Percentiles rank a stretch among this genome's conserved stretches.
phyloP scores from a whole-genome alignment of 2,329 filamentous ascomycete genomes.

The Seiridium unicorne region DNA sequence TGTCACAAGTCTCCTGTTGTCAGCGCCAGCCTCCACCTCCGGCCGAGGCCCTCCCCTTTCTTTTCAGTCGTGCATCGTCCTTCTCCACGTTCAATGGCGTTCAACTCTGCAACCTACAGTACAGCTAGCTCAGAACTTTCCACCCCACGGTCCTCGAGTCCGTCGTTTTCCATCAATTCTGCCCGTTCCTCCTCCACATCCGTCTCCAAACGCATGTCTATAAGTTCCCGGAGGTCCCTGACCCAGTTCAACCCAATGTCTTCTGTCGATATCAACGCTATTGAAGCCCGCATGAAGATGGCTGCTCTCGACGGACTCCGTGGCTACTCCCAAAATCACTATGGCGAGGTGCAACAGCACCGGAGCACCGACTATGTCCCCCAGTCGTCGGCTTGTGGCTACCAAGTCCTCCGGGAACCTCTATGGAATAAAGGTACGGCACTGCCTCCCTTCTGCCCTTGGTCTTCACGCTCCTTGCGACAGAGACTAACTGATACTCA shows the following conservation, averaged over 20 bases:
- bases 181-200: slow-evolving; percentile 49
- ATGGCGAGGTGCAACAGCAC: slow-evolving; percentile 54
- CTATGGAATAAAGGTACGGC: slow-evolving; percentile 64
- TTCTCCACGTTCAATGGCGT: slow-evolving; percentile 38
- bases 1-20: not conserved
- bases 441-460: slow-evolving; percentile 4
- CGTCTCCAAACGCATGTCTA: slow-evolving; percentile 50
- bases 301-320: slow-evolving; percentile 58
- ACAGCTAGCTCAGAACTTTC: slow-evolving; percentile 50
- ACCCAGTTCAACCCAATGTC: slow-evolving; percentile 55
- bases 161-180: slow-evolving; percentile 45
- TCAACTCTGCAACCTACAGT: slow-evolving; percentile 39
- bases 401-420: slow-evolving; percentile 61
- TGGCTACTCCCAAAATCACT: slow-evolving; percentile 58
- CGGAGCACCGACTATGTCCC: slow-evolving; percentile 52
- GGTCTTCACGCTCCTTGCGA: not conserved
- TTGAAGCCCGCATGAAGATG: slow-evolving; percentile 61
- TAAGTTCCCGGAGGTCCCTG: slow-evolving; percentile 47
- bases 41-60: slow-evolving; percentile 12
- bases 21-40: not conserved
- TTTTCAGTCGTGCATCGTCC: slow-evolving; percentile 19
- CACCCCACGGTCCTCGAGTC: slow-evolving; percentile 54
- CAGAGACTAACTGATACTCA: slow-evolving; percentile 23
- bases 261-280: slow-evolving; percentile 53
- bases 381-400: slow-evolving; percentile 52